Conservation (phyloP, 208 protist species). For the Leishmania tarentolae region DNA sequence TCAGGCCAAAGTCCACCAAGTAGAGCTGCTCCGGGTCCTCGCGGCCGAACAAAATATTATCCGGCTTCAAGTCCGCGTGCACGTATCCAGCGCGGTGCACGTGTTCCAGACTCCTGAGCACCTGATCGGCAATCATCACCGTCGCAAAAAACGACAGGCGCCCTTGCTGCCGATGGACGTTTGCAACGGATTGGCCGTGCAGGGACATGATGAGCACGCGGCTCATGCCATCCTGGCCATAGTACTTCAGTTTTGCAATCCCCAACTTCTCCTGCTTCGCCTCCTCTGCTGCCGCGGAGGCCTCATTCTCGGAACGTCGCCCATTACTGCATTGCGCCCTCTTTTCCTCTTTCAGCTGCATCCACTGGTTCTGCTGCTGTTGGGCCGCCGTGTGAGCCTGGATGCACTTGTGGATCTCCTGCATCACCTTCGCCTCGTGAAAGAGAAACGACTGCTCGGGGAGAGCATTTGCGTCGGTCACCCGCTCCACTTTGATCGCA, state of each 20-base stretch:
- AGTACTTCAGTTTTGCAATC: constrained; percentile 96
- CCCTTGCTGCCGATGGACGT: constrained; percentile 68
- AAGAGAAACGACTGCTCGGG: constrained; percentile 95
- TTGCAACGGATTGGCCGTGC: constrained; percentile 97
- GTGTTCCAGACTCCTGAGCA: constrained; percentile 93
- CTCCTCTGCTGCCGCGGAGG: not conserved
- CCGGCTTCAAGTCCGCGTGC: constrained; percentile 90
- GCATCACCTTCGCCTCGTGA: constrained; percentile 95
- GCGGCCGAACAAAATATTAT: constrained; percentile 87
- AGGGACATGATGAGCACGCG: constrained; percentile 99
- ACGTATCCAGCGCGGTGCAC: constrained; percentile 88
- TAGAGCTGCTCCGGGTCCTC: constrained; percentile 63
- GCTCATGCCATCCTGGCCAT: constrained; percentile 96
- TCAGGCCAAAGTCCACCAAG: constrained; percentile 79
- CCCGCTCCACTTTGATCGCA: constrained; percentile 61
- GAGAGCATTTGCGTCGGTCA: constrained; percentile 36
- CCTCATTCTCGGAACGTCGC: not conserved
- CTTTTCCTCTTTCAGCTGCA: not conserved
- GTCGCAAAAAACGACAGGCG: constrained; percentile 98
- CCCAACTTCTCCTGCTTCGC: constrained; percentile 23
- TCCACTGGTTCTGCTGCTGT: constrained; percentile 1
- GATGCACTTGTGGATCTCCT: constrained; percentile 68
- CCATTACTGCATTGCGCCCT: not conserved
- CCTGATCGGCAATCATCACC: constrained; percentile 97
- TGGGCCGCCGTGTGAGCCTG: constrained; percentile 13